Conservation (phyloP, 805 yeast genomes). For the Nematodospora valgi region DNA sequence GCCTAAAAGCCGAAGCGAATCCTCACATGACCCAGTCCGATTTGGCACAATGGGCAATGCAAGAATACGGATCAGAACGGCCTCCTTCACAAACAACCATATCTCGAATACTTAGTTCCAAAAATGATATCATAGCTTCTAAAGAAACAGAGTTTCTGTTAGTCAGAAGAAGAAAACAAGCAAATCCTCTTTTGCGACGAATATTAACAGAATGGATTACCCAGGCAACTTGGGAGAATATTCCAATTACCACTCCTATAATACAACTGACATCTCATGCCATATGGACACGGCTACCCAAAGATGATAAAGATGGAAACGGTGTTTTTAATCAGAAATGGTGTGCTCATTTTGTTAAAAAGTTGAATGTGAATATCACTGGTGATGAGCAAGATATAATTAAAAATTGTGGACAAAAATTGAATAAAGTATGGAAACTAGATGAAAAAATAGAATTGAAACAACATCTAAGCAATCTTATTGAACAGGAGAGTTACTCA, state of each 20-base stretch:
- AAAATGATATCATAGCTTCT: slow-evolving; percentile 48
- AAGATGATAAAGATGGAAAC: slow-evolving; percentile 53
- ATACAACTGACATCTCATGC: slow-evolving; percentile 61
- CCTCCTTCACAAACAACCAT: slow-evolving; percentile 69
- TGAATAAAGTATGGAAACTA: slow-evolving; percentile 56
- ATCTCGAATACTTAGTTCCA: slow-evolving; percentile 55
- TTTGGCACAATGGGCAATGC: slow-evolving; percentile 61
- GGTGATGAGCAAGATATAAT: slow-evolving; percentile 44
- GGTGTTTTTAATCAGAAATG: slow-evolving; percentile 66
- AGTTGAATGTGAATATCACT: slow-evolving; percentile 49
- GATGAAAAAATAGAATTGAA: slow-evolving; percentile 55
- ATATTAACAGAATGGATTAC: slow-evolving; percentile 70
- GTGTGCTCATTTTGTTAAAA: slow-evolving; percentile 47
- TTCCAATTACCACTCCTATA: slow-evolving; percentile 62
- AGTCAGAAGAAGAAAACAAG: slow-evolving; percentile 52
- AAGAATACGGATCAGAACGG: slow-evolving; percentile 46
- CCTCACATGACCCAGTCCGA: slow-evolving; percentile 68
- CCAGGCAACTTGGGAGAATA: slow-evolving; percentile 63
- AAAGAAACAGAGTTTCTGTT: slow-evolving; percentile 50
- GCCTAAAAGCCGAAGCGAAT: slow-evolving; percentile 63
- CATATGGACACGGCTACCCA: slow-evolving; percentile 60
- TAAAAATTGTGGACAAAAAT: slow-evolving; percentile 21
- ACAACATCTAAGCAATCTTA: slow-evolving; percentile 32
- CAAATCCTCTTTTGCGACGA: slow-evolving; percentile 50
- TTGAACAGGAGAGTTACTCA: slow-evolving; percentile 31